phyloP scores from a whole-genome alignment of 2,329 filamentous ascomycete genomes.

The Bertia moriformis region DNA sequence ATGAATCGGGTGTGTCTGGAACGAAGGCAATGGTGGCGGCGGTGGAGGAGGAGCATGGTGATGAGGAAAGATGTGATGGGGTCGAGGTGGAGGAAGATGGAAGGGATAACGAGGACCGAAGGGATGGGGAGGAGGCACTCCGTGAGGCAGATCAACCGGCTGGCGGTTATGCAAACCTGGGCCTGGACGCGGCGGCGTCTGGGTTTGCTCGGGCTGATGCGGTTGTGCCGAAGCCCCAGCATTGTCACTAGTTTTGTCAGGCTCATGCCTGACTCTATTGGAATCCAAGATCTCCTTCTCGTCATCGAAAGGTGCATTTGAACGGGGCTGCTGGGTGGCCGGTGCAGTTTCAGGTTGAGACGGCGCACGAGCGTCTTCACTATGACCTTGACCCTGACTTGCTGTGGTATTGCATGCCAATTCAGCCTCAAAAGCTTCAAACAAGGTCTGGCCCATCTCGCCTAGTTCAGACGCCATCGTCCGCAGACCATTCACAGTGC shows the following conservation, averaged over 20 bases:
- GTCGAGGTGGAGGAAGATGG: background rate
- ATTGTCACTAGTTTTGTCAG: background rate
- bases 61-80: slow-evolving; percentile 1
- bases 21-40: slow-evolving; percentile 1
- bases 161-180: background rate
- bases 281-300: background rate
- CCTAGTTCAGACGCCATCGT: slow-evolving; percentile 22
- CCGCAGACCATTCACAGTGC: slow-evolving; percentile 19
- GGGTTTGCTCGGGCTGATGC: no score
- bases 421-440: slow-evolving; percentile 18
- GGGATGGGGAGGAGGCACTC: background rate
- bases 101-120: background rate
- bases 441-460: slow-evolving; percentile 18
- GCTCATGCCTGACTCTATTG: no score
- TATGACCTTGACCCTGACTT: no score
- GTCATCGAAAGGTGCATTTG: background rate
- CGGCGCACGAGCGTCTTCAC: no score
- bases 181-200: no score
- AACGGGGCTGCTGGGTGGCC: no score
- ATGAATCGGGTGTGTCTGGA: background rate
- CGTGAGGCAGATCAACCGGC: background rate
- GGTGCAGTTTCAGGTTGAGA: no score
- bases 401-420: slow-evolving; percentile 9
- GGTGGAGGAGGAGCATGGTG: slow-evolving; percentile 1
- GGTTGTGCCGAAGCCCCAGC: background rate